Conservation (phyloP, 1,284 basidiomycete species). For the Ceratobasidium sp. region DNA sequence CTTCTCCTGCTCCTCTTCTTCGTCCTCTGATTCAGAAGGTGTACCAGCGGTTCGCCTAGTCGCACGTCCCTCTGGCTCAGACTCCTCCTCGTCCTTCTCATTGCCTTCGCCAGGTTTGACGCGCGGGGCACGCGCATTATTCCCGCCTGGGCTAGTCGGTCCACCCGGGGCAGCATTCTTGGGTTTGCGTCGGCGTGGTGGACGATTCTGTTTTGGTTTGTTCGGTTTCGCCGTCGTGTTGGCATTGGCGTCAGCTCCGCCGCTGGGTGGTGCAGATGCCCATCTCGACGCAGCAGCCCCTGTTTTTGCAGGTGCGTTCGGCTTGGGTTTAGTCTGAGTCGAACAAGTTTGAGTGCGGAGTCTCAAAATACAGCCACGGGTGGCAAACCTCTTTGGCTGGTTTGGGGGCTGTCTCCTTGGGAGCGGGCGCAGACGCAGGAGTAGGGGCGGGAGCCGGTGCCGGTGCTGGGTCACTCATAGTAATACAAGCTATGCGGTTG, state of each 20-base stretch:
- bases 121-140: not conserved
- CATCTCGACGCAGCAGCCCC: not conserved
- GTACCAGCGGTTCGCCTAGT: conserved; percentile 25
- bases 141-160: not conserved
- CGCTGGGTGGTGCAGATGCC: not conserved
- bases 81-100: conserved; percentile 11
- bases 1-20: conserved; percentile 6
- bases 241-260: not conserved
- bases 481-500: not conserved
- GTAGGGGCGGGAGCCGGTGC: not conserved
- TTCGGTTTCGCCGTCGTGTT: not conserved
- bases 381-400: conserved; percentile 14
- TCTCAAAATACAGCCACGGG: not conserved
- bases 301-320: not conserved
- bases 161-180: not conserved
- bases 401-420: not conserved
- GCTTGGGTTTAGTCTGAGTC: not conserved
- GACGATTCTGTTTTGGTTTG: conserved; percentile 7
- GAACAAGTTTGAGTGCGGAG: not conserved
- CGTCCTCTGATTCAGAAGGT: conserved; percentile 23
- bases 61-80: conserved; percentile 20
- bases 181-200: not conserved
- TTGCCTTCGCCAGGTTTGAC: conserved; percentile 2
- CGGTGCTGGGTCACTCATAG: not conserved
- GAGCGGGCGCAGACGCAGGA: not conserved